Evolutionary conservation across 352 stramenopile genomes (phyloP), one percentile per base, ranked within the genome.

Genomic region (Plasmopara viticola): DNA sequence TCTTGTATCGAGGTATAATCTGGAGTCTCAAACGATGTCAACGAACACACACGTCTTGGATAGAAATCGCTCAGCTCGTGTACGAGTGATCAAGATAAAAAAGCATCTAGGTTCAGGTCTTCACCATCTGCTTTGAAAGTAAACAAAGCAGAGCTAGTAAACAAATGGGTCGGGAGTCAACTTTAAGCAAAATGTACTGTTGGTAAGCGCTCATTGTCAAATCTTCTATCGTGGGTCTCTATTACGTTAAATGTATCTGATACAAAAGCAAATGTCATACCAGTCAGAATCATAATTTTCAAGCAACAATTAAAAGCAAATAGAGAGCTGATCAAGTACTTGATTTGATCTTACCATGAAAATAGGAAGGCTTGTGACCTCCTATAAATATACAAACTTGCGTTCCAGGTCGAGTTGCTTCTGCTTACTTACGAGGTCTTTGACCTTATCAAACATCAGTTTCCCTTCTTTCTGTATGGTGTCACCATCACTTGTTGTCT

Each of bases 21-120:
- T 90, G 72, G 73, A 76, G 65, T 48, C 44, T 86, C 44, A 63
- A 74, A 31, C 74, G 76, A 51, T 65, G 53, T 25, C 62, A 62
- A 39, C 72, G 73, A 18, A 56, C 67, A 9, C 71, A 73, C 17
- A 60, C 70, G 41, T 87, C 76, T 7, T 90, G 74, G 68, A 85
- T 90, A 64, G 78, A 90, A 62, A 80, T 90, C 50, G 70, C 63
- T 42, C 78, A 89, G 45, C 50, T 87, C 9, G 33, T 85, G 30
- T 87, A 87, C 44, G 71, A 84, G 37, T 82, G 48, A 67, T 14
- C n/a, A 39, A 20, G 17, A 44, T 43, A 20, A 6, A 43, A 43
- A 43, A 43, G 2, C 38, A 43, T 25, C 20, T 25, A 1, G 20
- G 20, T 25, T 25, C 20, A 25, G 20, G 3, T 25, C 20, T 3